Base-by-base conservation (phyloP, 2,329 filamentous ascomycete species). In the Sporothrix pallida region DNA sequence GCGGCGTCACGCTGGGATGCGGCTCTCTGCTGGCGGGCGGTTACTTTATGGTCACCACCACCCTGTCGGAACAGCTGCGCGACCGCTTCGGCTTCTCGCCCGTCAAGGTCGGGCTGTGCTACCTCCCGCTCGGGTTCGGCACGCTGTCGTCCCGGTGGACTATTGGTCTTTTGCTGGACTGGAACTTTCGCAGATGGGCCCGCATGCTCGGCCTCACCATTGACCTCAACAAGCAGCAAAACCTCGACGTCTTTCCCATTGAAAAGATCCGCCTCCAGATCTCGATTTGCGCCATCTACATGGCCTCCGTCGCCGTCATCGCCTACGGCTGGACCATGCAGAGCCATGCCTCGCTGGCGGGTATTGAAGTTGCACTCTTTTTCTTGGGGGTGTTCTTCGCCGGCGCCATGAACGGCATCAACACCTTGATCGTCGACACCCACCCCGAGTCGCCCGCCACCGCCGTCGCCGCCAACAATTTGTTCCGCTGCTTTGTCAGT, bases 241-340 rank as follows among this genome's bases (percentile, higher is more conserved):
- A 62, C 46, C 56, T 78, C 17, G 77, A 76, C 54, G 71, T 73
- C 6, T 72, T 76, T 3, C 77, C 77, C 17, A 77, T 78, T 31
- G 77, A 78, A 31, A 76, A 72, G 52, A 76, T 76, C 65, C 75
- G 77, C 44, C 74, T 78, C 4, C 72, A 78, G 56, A 76, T 78
- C 37, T 76, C 74, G 8, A 69, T 78, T 37, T 72, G 65, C n/a
- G 63, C 75, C 72, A 76, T 78, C 52, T 77, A 77, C 72, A 17
- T 76, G 12, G 73, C 73, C 1, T 76, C 76, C 23, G 74, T 50
- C 6, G 69, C 74, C 1, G 70, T 77, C 20, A 56, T 79, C 3
- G 78, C 75, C 0, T 79, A 79, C 52, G 75, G 76, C 37, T 79
- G 78, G 78, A 72, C 75, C 5, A 78, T 79, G 76, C 42, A 79